Evolutionary conservation across 2,329 filamentous ascomycete genomes (phyloP).

Genomic region (Sclerotinia minor): DNA sequence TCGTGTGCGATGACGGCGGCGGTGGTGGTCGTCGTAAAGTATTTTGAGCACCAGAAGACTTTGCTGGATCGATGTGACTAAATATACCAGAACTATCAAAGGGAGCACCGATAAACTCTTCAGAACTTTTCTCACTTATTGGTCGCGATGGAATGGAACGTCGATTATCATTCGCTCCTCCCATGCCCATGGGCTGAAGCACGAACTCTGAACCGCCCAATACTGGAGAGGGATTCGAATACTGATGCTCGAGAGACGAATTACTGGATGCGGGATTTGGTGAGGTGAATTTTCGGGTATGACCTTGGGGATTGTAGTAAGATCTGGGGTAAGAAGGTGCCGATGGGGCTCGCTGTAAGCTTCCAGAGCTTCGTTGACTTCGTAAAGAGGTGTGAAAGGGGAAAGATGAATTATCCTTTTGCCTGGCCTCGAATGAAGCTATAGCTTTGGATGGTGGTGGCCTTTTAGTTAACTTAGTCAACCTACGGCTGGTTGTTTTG

Average conservation of each 20-base stretch:
- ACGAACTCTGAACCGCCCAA: slow-evolving; percentile 36
- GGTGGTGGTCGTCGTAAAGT: slow-evolving; percentile 46
- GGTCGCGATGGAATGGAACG: slow-evolving; percentile 44
- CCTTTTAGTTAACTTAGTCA: slow-evolving; percentile 58
- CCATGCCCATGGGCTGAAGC: slow-evolving; percentile 28
- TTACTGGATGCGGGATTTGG: slow-evolving; percentile 49
- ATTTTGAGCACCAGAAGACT: slow-evolving; percentile 41
- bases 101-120: slow-evolving; percentile 64
- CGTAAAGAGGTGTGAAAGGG: slow-evolving; percentile 47
- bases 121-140: slow-evolving; percentile 50
- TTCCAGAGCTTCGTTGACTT: slow-evolving; percentile 65
- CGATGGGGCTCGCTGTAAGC: slow-evolving; percentile 61
- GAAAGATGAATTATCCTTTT: slow-evolving; percentile 50
- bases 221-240: slow-evolving; percentile 38
- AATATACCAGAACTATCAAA: slow-evolving; percentile 65
- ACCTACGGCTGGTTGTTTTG: slow-evolving; percentile 51
- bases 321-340: slow-evolving; percentile 49
- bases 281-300: slow-evolving; percentile 46
- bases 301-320: slow-evolving; percentile 32
- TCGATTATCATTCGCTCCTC: slow-evolving; percentile 37
- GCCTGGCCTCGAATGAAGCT: slow-evolving; percentile 52
- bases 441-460: slow-evolving; percentile 43
- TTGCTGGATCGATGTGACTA: slow-evolving; percentile 56
- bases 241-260: slow-evolving; percentile 41
- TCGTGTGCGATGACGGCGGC: slow-evolving; percentile 52